phyloP scores from a whole-genome alignment of 345 rosid species.

The Salix viminalis region DNA sequence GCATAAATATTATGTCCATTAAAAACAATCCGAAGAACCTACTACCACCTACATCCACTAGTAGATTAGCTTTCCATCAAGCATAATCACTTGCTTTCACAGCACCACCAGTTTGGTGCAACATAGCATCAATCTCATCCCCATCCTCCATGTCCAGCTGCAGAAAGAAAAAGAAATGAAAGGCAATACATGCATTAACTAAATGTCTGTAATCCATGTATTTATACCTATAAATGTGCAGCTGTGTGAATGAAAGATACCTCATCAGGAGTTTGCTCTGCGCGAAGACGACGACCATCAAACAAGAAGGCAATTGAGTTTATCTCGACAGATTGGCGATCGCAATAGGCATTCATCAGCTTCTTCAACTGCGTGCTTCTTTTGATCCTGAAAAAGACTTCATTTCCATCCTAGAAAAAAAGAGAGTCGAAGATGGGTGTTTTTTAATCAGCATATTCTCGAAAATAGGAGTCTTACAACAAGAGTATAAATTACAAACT shows the following conservation, averaged over 20 bases:
- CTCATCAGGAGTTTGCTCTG: conserved; percentile 33
- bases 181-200: no score
- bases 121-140: conserved; percentile 87
- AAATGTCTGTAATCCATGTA: neutral
- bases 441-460: neutral
- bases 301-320: conserved; percentile 32
- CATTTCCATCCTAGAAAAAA: conserved; percentile 25
- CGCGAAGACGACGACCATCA: conserved; percentile 32
- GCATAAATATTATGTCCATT: neutral
- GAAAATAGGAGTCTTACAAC: no score
- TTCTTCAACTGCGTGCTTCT: conserved; percentile 31
- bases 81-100: neutral
- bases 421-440: neutral
- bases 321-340: conserved; percentile 27
- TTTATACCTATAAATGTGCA: neutral
- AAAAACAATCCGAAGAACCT: neutral
- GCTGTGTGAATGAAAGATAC: neutral
- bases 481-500: no score
- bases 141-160: conserved; percentile 95
- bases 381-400: conserved; percentile 34
- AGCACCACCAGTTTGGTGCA: conserved; percentile 77
- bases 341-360: conserved; percentile 31
- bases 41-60: neutral
- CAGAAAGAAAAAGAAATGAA: neutral
- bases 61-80: neutral